A percentile compares a stretch with the other conserved stretches of the same genome.
These are phyloP conservation scores for Coemansia sp. DNA, from an alignment of 192 early-diverging fungal genomes.

Conservation along the genomic window DNA sequence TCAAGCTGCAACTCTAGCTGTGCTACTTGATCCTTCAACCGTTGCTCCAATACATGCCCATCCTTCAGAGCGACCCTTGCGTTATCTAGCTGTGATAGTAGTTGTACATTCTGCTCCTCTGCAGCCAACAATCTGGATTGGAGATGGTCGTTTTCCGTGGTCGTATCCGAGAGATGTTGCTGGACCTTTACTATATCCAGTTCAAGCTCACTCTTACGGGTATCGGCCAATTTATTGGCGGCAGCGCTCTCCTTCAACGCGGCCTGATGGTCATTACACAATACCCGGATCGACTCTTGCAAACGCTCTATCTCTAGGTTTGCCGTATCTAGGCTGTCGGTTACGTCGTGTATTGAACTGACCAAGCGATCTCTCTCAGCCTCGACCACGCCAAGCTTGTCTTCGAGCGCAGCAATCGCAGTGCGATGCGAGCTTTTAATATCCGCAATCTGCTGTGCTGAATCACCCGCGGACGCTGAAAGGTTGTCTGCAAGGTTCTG, in stretches of 20 bases:
- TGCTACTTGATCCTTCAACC: not conserved
- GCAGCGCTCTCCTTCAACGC: not conserved
- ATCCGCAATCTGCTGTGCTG: not conserved
- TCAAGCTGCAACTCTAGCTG: constrained; percentile 5
- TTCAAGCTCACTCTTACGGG: not conserved
- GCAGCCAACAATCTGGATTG: not conserved
- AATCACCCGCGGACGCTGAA: not conserved
- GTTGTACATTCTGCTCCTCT: not conserved
- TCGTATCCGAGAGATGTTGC: not conserved
- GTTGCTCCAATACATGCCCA: not conserved
- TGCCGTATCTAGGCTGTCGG: not conserved
- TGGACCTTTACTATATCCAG: constrained; percentile 1
- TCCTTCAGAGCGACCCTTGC: not conserved
- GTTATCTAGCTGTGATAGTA: not conserved
- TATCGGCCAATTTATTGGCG: not conserved
- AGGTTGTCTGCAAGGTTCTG: constrained; percentile 5
- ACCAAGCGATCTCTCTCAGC: constrained; percentile 8
- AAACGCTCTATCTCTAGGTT: not conserved
- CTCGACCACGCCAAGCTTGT: not conserved
- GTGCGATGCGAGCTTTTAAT: constrained; percentile 3
- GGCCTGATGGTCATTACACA: not conserved
- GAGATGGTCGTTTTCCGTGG: not conserved
- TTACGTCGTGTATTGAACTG: not conserved
- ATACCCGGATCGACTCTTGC: not conserved
- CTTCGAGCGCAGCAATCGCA: not conserved